Conservation (phyloP, 192 early-diverging fungal species). For the Coemansia sp. region DNA sequence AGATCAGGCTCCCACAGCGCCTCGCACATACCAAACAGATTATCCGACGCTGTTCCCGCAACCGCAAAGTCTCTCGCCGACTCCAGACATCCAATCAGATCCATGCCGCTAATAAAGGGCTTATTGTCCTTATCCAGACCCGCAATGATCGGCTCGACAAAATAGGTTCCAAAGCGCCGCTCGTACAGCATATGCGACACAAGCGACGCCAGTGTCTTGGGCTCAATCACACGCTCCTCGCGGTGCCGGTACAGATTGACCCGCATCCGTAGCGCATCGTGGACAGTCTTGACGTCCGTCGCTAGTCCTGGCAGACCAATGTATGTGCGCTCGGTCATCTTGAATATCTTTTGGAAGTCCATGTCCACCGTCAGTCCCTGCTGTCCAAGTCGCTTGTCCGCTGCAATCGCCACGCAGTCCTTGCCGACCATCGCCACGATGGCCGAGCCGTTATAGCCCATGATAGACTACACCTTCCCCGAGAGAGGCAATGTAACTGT, state of each 20-base stretch:
- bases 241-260: conserved; percentile 93
- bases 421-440: conserved; percentile 98
- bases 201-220: conserved; percentile 88
- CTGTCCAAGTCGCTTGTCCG: conserved; percentile 90
- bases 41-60: conserved; percentile 77
- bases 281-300: conserved; percentile 94
- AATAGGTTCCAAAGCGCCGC: conserved; percentile 93
- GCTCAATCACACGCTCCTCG: conserved; percentile 95
- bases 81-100: conserved; percentile 93
- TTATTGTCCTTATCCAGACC: conserved; percentile 85
- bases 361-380: conserved; percentile 92
- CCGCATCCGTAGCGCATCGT: conserved; percentile 86
- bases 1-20: conserved; percentile 96
- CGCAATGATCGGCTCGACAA: conserved; percentile 91
- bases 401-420: conserved; percentile 96
- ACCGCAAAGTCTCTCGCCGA: conserved; percentile 95
- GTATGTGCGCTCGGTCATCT: conserved; percentile 77
- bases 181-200: conserved; percentile 96
- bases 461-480: conserved; percentile 65
- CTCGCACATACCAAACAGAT: conserved; percentile 96
- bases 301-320: conserved; percentile 92
- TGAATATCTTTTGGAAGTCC: conserved; percentile 93
- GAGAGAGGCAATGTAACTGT: no score
- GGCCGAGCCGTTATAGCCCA: conserved; percentile 92
- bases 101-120: conserved; percentile 93